Conservation (phyloP, 352 stramenopile species). For the Phytophthora agathidicida region DNA sequence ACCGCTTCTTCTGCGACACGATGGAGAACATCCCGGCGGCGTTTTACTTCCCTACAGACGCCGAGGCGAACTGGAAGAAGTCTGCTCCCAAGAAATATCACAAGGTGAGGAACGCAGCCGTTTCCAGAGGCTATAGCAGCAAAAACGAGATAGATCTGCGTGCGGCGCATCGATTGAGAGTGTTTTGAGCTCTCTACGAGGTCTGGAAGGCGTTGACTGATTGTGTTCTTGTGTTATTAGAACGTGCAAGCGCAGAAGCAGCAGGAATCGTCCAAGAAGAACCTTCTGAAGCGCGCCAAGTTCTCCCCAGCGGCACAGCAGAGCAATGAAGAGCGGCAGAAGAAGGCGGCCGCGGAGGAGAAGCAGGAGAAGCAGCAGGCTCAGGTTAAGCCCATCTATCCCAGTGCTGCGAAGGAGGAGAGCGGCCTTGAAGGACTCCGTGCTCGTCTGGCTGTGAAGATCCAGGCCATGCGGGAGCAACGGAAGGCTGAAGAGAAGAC, state of each 20-base stretch:
- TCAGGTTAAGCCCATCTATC: constrained; percentile 44
- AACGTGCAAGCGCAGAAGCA: constrained; percentile 62
- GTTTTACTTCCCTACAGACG: constrained; percentile 82
- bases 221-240: constrained; percentile 22
- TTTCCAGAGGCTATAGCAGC: neutral
- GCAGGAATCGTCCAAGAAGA: constrained; percentile 64
- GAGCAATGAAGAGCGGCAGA: constrained; percentile 67
- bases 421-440: constrained; percentile 64
- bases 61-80: constrained; percentile 77
- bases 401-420: constrained; percentile 39
- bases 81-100: constrained; percentile 81
- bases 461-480: constrained; percentile 75
- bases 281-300: constrained; percentile 68
- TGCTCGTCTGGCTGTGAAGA: constrained; percentile 70
- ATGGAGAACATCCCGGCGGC: constrained; percentile 80
- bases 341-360: constrained; percentile 54
- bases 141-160: neutral
- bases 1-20: constrained; percentile 75
- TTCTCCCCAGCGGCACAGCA: constrained; percentile 69
- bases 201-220: constrained; percentile 15
- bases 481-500: constrained; percentile 70
- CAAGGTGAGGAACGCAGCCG: constrained; percentile 43
- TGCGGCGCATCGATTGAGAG: neutral
- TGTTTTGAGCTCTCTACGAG: constrained; percentile 4
- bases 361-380: constrained; percentile 45